Base-by-base conservation (phyloP, 371 early-diverging fungal species). In the Dichotomocladium elegans region DNA sequence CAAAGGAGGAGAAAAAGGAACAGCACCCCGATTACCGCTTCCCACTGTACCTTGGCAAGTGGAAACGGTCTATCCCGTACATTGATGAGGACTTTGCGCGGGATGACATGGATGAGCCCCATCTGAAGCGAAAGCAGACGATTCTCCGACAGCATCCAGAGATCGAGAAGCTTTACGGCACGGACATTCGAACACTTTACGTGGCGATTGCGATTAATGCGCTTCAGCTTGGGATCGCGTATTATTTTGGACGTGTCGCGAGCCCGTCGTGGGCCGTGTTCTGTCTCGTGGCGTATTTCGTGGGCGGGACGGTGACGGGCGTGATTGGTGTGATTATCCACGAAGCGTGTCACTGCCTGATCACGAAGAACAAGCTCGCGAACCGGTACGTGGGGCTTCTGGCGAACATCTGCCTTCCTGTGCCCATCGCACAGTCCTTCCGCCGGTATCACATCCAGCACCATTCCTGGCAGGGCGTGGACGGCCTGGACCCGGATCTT, bases 371-470 rank as follows among this genome's bases (percentile, higher is more conserved):
- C n/a, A 77, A 80, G 35, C 66, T 88, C 52, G 61, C 80, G 31
- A 95, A 97, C 81, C 86, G 91, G 48, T 70, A 90, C 41, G 74
- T 91, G 3, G 95, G 90, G 6, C 66, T 92, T 48, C 54, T 93
- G 9, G 89, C 90, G 60, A 98, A 98, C 76, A 77, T 95, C 37
- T 81, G 87, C 49, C 78, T 96, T 45, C 87, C 90, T 1, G 83
- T 89, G 10, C 92, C 93, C 8, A 82, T 93, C 29, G 80, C 90
- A 15, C 80, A 83, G 60, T 89, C 92, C 9, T 93, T 92, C 74
- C 88, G 94, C 52, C 86, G 95, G 5, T 96, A 95, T 68, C 99
- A 98, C 68, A 82, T 96, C 45, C 93, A 94, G 66, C 99, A 98
- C 69, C 99, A 98, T 72, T 86, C 91, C 10, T 95, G 87, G 81